Base-by-base conservation (phyloP, 768 basidiomycete species). In the Phlebiopsis flavidoalba region DNA sequence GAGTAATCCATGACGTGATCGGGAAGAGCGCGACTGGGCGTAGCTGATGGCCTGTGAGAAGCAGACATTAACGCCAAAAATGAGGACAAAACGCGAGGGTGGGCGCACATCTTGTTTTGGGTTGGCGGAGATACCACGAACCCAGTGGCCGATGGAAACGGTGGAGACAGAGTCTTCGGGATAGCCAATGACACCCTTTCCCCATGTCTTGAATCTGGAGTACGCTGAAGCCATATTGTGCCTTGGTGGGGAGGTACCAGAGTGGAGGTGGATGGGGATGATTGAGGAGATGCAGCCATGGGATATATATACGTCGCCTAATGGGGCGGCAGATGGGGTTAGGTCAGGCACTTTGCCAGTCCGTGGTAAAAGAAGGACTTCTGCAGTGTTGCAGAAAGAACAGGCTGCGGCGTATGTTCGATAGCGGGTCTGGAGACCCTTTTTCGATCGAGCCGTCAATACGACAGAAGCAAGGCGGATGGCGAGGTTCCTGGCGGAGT, bases 1-100 rank as follows among this genome's bases (percentile, higher is more conserved):
- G 81, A 3, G 84, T 80, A 43, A 91, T 87, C 95, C 95, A 98
- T 35, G 82, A 76, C 0, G 93, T 26, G 70, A 97, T 90, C 0
- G 95, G 95, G 73, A 97, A 96, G 14, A 97, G 76, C 63, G 83
- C 63, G 83, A 80, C 51, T 73, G 65, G 33, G 93, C n/a, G 67
- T 97, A 97, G 60, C 79, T 66, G 53, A 79, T 71, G 43, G 80
- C 68, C 91, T 94, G 64, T 21, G 24, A 46, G 63, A 57, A 24
- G 26, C 26, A 31, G 60, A 53, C 19, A 10, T 24, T 11, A 53
- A 54, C 17, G 53, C 61, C 48, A 64, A 31, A 14, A 45, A 19
- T n/a, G 36, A 15, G 19, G 26, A 37, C 57, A 51, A 47, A 14
- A 22, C 59, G 57, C 40, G 43, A 58, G 5, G 33, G 8, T 15